These are phyloP conservation scores for Lachancea sp. DNA, from an alignment of 805 yeast species.

Conservation along the genomic window DNA sequence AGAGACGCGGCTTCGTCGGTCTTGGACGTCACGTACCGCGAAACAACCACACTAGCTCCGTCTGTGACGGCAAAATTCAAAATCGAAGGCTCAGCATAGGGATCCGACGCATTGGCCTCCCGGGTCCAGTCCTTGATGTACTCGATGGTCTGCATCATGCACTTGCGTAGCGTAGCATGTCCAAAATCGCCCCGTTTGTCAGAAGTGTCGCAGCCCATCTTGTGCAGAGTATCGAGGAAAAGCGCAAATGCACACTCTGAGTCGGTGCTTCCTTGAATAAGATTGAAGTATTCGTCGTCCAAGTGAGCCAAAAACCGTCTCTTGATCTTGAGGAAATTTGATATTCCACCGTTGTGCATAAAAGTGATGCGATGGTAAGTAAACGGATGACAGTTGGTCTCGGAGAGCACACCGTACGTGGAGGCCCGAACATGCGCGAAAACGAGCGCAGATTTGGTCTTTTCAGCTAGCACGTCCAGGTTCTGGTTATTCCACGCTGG, in stretches of 20 bases:
- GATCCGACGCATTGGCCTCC: constrained; percentile 40
- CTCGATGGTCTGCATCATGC: constrained; percentile 67
- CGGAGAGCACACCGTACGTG: constrained; percentile 88
- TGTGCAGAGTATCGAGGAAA: constrained; percentile 66
- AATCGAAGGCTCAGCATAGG: constrained; percentile 63
- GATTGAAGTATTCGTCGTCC: constrained; percentile 70
- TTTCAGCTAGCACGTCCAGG: constrained; percentile 74
- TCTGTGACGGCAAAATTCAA: constrained; percentile 94
- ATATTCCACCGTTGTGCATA: constrained; percentile 94
- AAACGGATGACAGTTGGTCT: constrained; percentile 97
- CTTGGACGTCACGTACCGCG: constrained; percentile 81
- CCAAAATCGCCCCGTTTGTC: constrained; percentile 42
- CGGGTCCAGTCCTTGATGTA: constrained; percentile 74
- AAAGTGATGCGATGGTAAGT: constrained; percentile 81
- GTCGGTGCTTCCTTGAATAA: constrained; percentile 90
- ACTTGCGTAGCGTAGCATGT: constrained; percentile 55
- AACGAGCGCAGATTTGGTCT: constrained; percentile 75
- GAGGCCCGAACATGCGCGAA: constrained; percentile 97
- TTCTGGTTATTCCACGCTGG: constrained; percentile 98
- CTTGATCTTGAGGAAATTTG: constrained; percentile 68
- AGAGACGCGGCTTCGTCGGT: constrained; percentile 95
- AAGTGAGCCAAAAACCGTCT: constrained; percentile 64
- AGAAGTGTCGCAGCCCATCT: constrained; percentile 69
- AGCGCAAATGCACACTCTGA: constrained; percentile 93
- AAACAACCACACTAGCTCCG: constrained; percentile 77